A percentile compares a stretch with the other conserved stretches of the same genome.
Conservation (phyloP, 2,329 filamentous ascomycete genomes). For the Aspergillus cejpii region DNA sequence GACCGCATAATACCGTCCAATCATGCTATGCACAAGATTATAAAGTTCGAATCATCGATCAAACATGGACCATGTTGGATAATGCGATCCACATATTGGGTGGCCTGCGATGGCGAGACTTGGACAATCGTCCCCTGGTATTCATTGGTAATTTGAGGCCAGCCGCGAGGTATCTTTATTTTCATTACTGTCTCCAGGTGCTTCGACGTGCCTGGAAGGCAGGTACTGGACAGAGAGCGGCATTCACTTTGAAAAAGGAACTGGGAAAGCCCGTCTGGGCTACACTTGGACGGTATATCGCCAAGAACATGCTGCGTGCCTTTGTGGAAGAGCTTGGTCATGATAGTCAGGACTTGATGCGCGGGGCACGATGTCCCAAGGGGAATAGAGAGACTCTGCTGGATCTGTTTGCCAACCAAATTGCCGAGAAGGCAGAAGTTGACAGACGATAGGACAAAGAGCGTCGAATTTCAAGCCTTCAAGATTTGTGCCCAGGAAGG, state of each 20-base stretch:
- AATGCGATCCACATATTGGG: too few species aligned
- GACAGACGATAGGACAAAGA: too few species aligned
- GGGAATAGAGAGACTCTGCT: too few species aligned
- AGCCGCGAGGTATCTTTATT: slow-evolving; percentile 15
- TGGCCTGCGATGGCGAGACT: too few species aligned
- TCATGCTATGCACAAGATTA: not conserved
- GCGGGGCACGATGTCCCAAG: not conserved
- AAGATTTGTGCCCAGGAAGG: too few species aligned
- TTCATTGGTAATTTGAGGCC: slow-evolving; percentile 11
- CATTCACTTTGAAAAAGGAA: not conserved
- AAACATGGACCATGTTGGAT: too few species aligned
- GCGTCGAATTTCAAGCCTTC: too few species aligned
- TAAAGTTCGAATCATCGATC: not conserved
- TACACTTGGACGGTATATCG: slow-evolving; percentile 1
- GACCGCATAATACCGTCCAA: too few species aligned
- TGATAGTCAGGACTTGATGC: not conserved
- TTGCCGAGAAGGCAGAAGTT: too few species aligned
- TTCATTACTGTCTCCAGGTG: slow-evolving; percentile 19
- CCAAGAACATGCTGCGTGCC: slow-evolving; percentile 3
- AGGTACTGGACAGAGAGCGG: not conserved
- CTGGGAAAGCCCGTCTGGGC: slow-evolving; percentile 3
- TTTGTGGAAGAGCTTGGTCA: slow-evolving; percentile 5
- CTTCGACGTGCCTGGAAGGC: slow-evolving; percentile 12
- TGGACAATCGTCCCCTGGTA: too few species aligned
- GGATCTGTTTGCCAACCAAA: too few species aligned